Percentiles rank a stretch among this genome's conserved stretches.
These are phyloP conservation scores for Tetrapisispora pingtungensis DNA, from an alignment of 805 yeast species.

Conservation along the genomic window DNA sequence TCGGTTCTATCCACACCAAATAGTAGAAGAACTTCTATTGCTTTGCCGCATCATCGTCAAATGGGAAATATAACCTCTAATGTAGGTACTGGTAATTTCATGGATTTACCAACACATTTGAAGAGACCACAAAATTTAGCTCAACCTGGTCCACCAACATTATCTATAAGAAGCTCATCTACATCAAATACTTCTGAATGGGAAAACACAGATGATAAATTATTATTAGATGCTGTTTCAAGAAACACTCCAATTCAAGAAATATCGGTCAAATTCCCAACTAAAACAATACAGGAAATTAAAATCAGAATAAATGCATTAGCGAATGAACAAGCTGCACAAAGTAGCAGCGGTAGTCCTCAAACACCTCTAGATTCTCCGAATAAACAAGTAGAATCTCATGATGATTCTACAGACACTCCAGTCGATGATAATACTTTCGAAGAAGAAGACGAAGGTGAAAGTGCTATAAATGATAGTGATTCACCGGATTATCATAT, in stretches of 20 bases:
- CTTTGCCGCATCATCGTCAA: constrained; percentile 6
- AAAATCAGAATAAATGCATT: constrained; percentile 41
- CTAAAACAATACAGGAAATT: constrained; percentile 66
- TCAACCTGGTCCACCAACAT: not conserved
- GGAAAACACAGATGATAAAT: constrained; percentile 62
- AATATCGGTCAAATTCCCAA: constrained; percentile 60
- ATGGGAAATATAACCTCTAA: not conserved
- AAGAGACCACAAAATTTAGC: constrained; percentile 6
- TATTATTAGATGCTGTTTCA: constrained; percentile 43
- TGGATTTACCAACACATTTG: constrained; percentile 12
- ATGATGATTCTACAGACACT: not conserved
- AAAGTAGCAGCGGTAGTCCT: constrained; percentile 10
- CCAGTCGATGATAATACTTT: constrained; percentile 4
- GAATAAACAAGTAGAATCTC: not conserved
- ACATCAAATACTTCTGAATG: constrained; percentile 22
- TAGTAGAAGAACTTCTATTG: constrained; percentile 21
- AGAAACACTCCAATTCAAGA: constrained; percentile 62
- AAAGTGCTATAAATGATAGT: constrained; percentile 2
- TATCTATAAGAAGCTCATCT: not conserved
- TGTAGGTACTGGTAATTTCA: constrained; percentile 6
- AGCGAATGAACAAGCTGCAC: not conserved
- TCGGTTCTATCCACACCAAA: not conserved
- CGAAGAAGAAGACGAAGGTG: constrained; percentile 4
- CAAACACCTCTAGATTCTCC: constrained; percentile 10
- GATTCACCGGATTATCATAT: constrained; percentile 8